phyloP scores from a whole-genome alignment of 805 yeast species.

The Saccharomycopsis sp. region DNA sequence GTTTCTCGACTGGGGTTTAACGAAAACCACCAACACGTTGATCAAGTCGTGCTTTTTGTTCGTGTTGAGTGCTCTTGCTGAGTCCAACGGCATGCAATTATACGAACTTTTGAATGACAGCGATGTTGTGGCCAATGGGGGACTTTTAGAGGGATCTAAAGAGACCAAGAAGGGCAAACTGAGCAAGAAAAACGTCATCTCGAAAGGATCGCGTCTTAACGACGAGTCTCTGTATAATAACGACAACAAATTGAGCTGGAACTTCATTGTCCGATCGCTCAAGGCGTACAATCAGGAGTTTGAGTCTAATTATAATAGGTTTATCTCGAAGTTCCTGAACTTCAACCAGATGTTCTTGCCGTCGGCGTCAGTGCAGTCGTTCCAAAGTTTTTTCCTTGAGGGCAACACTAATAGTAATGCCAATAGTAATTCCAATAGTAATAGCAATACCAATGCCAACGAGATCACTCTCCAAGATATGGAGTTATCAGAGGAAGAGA shows the following conservation, averaged over 20 bases:
- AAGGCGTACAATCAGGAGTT: constrained; percentile 6
- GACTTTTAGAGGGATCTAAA: no score
- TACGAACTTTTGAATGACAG: constrained; percentile 40
- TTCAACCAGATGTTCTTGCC: constrained; percentile 16
- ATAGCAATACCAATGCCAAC: constrained; percentile 23
- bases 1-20: constrained; percentile 80
- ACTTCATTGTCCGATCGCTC: constrained; percentile 6
- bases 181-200: not conserved
- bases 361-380: constrained; percentile 3
- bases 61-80: constrained; percentile 67
- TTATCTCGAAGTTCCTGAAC: constrained; percentile 15
- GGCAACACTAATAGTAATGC: constrained; percentile 6
- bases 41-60: constrained; percentile 79
- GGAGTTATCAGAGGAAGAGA: constrained; percentile 74
- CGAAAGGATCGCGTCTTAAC: not conserved
- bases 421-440: constrained; percentile 23
- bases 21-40: constrained; percentile 65
- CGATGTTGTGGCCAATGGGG: not conserved
- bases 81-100: constrained; percentile 28
- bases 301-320: constrained; percentile 7
- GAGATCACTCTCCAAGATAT: constrained; percentile 33
- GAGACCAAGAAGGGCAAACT: not conserved
- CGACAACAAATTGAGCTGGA: constrained; percentile 6
- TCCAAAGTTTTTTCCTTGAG: not conserved
- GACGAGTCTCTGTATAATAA: not conserved